Evolutionary conservation across 768 basidiomycete genomes (phyloP).

Genomic region (Pisolithus orientalis): DNA sequence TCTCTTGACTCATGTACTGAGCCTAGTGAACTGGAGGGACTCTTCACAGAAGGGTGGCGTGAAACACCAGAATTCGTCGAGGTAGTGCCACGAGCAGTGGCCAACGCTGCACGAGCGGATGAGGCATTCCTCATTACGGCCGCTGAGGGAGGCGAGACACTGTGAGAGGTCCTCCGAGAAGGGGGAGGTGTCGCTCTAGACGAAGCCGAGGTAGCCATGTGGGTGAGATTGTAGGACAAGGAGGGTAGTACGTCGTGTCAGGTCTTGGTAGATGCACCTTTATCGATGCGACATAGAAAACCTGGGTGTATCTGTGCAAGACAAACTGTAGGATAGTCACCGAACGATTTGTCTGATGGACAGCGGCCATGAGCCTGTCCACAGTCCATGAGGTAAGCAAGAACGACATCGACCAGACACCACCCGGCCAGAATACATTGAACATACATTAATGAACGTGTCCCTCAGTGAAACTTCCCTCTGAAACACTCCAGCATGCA

Average conservation of each 20-base stretch:
- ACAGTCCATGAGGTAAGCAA: not conserved
- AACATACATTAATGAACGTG: not conserved
- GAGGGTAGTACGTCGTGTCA: constrained; percentile 5
- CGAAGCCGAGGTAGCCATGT: constrained; percentile 35
- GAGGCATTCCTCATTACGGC: constrained; percentile 44
- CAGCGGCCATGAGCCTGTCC: too few relatives aligned
- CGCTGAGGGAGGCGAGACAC: constrained; percentile 35
- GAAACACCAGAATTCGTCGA: constrained; percentile 37
- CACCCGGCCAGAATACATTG: too few relatives aligned
- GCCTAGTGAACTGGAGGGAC: constrained; percentile 31
- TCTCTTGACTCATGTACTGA: constrained; percentile 47
- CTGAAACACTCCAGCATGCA: constrained; percentile 32
- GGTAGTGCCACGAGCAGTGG: constrained; percentile 48
- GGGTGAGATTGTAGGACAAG: not conserved
- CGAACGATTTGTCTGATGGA: too few relatives aligned
- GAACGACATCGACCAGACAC: not conserved
- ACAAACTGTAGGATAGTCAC: not conserved
- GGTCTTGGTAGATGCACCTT: not conserved
- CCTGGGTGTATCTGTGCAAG: not conserved
- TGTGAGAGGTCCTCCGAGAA: constrained; percentile 40
- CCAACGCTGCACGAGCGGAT: constrained; percentile 53
- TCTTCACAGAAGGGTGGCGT: constrained; percentile 48
- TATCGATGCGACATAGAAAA: not conserved
- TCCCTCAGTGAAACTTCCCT: constrained; percentile 26
- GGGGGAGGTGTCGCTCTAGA: constrained; percentile 40